Percentiles rank a stretch among this genome's conserved stretches.
Evolutionary conservation across 371 early-diverging fungal species (phyloP).

Genomic region (Mortierella sp.): DNA sequence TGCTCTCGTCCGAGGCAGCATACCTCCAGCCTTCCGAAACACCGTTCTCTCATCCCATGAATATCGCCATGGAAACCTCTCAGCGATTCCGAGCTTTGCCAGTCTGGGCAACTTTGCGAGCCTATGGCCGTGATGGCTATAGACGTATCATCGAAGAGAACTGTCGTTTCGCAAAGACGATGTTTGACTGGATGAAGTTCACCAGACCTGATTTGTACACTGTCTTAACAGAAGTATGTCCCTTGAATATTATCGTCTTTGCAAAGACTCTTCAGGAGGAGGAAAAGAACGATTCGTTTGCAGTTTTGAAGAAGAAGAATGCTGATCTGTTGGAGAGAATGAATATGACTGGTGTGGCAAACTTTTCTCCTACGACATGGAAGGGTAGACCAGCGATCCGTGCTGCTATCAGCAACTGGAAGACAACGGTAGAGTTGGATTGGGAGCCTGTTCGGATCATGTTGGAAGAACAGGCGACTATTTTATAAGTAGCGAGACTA

Average conservation of each 20-base stretch:
- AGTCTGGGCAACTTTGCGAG: conserved; percentile 59
- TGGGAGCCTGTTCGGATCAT: conserved; percentile 40
- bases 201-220: conserved; percentile 38
- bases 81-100: conserved; percentile 63
- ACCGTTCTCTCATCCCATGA: conserved; percentile 44
- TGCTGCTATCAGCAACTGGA: conserved; percentile 64
- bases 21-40: conserved; percentile 35
- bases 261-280: conserved; percentile 13
- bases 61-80: conserved; percentile 63
- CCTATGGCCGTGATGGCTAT: conserved; percentile 61
- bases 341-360: conserved; percentile 56
- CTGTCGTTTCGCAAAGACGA: conserved; percentile 53
- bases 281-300: not conserved
- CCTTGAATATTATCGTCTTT: conserved; percentile 61
- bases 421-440: conserved; percentile 56
- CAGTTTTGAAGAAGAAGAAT: conserved; percentile 20
- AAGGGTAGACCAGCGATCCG: conserved; percentile 56
- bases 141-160: conserved; percentile 57
- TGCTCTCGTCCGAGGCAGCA: conserved; percentile 43
- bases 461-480: conserved; percentile 35
- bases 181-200: conserved; percentile 59
- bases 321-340: conserved; percentile 44
- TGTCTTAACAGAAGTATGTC: conserved; percentile 39
- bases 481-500: no score
- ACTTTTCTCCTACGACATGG: conserved; percentile 61